phyloP scores from a whole-genome alignment of 2,329 filamentous ascomycete species.

The Neopestalotiopsis sp. region DNA sequence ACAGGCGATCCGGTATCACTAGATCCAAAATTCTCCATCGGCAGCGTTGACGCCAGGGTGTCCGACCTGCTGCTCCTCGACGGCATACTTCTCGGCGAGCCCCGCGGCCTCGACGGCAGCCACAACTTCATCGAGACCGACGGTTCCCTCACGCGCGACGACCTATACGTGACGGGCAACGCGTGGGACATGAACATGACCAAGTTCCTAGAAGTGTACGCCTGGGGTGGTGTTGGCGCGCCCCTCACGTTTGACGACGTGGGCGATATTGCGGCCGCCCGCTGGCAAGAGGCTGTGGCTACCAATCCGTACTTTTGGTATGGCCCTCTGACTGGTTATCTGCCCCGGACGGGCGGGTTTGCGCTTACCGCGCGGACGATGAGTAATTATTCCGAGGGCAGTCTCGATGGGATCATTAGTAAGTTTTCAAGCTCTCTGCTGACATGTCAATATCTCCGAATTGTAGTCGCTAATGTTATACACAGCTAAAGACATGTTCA shows the following conservation, averaged over 20 bases:
- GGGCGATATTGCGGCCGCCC: slow-evolving; percentile 44
- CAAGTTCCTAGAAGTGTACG: slow-evolving; percentile 53
- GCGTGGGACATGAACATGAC: slow-evolving; percentile 53
- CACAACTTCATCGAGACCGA: slow-evolving; percentile 61
- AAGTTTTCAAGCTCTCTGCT: neutral
- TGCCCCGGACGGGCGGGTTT: slow-evolving; percentile 55
- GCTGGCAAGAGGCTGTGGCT: slow-evolving; percentile 49
- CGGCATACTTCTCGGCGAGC: slow-evolving; percentile 44
- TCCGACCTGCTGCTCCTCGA: slow-evolving; percentile 40
- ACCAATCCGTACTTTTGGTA: slow-evolving; percentile 59
- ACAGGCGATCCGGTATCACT: slow-evolving; percentile 54
- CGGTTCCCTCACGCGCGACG: slow-evolving; percentile 53
- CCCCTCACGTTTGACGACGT: slow-evolving; percentile 45
- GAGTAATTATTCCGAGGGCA: slow-evolving; percentile 43
- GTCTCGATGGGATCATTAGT: neutral
- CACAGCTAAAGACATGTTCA: neutral
- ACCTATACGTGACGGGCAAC: slow-evolving; percentile 55
- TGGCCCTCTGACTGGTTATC: slow-evolving; percentile 52
- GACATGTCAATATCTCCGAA: no score
- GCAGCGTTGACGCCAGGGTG: slow-evolving; percentile 42
- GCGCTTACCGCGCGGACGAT: slow-evolving; percentile 46
- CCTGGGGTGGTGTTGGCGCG: slow-evolving; percentile 37
- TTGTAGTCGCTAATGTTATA: neutral
- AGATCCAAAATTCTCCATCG: slow-evolving; percentile 54
- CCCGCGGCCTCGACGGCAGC: slow-evolving; percentile 51